Percentiles rank a stretch among this genome's conserved stretches.
Evolutionary conservation across 345 rosid species (phyloP).

Genomic region (Gossypium bickii): DNA sequence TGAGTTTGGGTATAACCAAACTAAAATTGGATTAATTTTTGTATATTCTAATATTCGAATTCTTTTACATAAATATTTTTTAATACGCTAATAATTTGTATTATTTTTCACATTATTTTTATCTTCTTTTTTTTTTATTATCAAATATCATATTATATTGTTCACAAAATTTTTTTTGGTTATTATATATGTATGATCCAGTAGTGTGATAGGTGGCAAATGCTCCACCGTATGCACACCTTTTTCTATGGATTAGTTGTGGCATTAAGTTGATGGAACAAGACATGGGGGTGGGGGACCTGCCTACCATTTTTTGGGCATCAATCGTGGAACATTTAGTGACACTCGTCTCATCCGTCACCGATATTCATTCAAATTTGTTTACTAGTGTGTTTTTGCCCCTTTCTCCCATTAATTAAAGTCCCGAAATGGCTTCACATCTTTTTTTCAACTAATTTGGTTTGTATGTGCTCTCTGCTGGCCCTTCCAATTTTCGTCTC

Average conservation of each 20-base stretch:
- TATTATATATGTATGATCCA: too few species aligned
- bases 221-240: not conserved
- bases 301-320: not conserved
- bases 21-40: not conserved
- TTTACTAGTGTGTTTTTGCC: not conserved
- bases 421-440: not conserved
- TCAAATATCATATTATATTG: too few species aligned
- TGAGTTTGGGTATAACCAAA: not conserved
- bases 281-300: not conserved
- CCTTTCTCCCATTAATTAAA: not conserved
- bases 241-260: not conserved
- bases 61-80: too few species aligned
- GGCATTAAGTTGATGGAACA: not conserved
- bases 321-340: not conserved
- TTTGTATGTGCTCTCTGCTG: not conserved
- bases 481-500: not conserved
- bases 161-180: too few species aligned
- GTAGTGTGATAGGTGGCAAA: not conserved
- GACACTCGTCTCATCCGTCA: not conserved
- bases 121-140: too few species aligned
- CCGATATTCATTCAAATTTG: not conserved
- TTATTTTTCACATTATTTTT: too few species aligned
- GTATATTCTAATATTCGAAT: too few species aligned
- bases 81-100: too few species aligned
- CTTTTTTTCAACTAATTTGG: not conserved